Conservation (phyloP, 371 early-diverging fungal genomes). For the Mortierella polycephala region DNA sequence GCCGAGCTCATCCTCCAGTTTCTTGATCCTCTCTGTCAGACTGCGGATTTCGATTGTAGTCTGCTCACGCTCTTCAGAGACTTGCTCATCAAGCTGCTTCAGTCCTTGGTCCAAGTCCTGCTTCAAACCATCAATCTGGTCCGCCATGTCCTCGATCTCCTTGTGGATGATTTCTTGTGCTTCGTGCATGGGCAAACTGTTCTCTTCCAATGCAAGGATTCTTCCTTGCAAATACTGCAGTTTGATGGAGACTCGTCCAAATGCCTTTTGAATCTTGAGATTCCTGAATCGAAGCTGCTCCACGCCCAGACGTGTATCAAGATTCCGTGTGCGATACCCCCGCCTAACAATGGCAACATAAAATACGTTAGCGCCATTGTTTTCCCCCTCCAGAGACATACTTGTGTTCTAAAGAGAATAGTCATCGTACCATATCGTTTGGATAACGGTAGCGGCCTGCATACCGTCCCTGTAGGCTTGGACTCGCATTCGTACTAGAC, state of each 20-base stretch:
- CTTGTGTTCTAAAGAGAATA: not conserved
- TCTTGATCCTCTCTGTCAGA: constrained; percentile 47
- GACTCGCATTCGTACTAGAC: constrained; percentile 27
- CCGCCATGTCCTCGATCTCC: constrained; percentile 49
- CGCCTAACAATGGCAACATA: constrained; percentile 17
- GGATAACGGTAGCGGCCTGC: constrained; percentile 43
- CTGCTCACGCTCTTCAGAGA: constrained; percentile 46
- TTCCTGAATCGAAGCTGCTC: constrained; percentile 49
- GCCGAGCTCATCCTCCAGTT: constrained; percentile 39
- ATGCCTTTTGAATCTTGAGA: constrained; percentile 50
- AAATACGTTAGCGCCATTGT: not conserved
- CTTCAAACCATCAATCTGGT: constrained; percentile 36
- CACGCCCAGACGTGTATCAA: constrained; percentile 46
- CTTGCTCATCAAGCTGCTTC: constrained; percentile 50
- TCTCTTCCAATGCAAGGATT: constrained; percentile 41
- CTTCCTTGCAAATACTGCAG: constrained; percentile 48
- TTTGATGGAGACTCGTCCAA: constrained; percentile 45
- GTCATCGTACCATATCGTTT: constrained; percentile 30
- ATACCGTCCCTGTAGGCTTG: constrained; percentile 32
- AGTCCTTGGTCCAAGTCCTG: constrained; percentile 45
- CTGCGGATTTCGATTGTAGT: constrained; percentile 41
- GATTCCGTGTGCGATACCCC: constrained; percentile 39
- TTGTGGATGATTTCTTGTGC: constrained; percentile 43
- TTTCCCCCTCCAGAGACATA: not conserved
- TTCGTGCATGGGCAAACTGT: constrained; percentile 34